phyloP scores from a whole-genome alignment of 805 yeast genomes.

The Maudiozyma pseudohumilis region DNA sequence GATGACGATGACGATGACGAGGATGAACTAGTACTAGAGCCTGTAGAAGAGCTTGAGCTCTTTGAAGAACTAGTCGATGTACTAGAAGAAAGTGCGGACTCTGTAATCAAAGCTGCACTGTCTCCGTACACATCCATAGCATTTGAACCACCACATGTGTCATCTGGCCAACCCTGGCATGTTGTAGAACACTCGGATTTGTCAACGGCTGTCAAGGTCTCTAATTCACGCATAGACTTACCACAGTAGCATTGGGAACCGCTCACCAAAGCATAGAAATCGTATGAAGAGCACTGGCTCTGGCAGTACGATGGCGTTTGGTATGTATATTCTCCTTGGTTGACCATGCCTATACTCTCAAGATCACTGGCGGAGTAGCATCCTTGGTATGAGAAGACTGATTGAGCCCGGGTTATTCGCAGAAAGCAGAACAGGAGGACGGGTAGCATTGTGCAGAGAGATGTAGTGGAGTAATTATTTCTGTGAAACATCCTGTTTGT shows the following conservation, averaged over 20 bases:
- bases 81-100: constrained; percentile 1
- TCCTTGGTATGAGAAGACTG: constrained; percentile 27
- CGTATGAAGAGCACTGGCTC: constrained; percentile 39
- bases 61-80: not conserved
- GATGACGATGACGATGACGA: constrained; percentile 1
- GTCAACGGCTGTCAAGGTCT: constrained; percentile 36
- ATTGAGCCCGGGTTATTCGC: constrained; percentile 27
- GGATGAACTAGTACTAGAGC: not conserved
- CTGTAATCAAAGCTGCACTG: constrained; percentile 14
- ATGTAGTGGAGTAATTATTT: no score
- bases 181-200: constrained; percentile 32
- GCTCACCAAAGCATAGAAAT: constrained; percentile 41
- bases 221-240: constrained; percentile 27
- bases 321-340: constrained; percentile 40
- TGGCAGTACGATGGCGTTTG: constrained; percentile 55
- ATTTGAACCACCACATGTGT: constrained; percentile 55
- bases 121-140: constrained; percentile 38
- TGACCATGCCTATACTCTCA: constrained; percentile 17
- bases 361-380: constrained; percentile 29
- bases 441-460: no score
- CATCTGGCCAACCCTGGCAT: constrained; percentile 56
- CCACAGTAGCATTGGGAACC: constrained; percentile 67
- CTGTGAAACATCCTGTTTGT: no score
- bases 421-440: not conserved
- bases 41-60: not conserved